A percentile compares a stretch with the other conserved stretches of the same genome.
Evolutionary conservation across 257 asterid genomes (phyloP).

Genomic region (Solanum peruvianum): DNA sequence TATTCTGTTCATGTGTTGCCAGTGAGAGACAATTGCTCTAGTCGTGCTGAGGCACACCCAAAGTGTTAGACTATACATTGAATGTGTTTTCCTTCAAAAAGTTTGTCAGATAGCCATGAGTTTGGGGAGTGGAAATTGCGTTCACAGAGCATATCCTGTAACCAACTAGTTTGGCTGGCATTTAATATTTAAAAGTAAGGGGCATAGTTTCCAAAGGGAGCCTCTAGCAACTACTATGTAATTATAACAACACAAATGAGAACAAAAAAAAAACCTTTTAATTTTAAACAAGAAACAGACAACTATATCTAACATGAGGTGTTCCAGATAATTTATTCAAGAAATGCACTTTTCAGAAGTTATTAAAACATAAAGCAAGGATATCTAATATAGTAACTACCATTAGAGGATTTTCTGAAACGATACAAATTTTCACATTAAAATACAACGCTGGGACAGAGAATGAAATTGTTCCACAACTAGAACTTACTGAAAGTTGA

Average conservation of each 20-base stretch:
- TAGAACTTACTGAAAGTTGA: not conserved
- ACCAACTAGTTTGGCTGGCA: not conserved
- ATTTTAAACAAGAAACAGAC: not conserved
- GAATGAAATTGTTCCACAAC: not conserved
- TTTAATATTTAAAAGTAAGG: not conserved
- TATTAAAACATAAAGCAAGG: not conserved
- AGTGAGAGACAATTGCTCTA: not conserved
- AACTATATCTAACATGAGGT: not conserved
- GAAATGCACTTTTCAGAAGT: not conserved
- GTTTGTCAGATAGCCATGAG: not conserved
- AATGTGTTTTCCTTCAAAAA: not conserved
- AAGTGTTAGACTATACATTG: not conserved
- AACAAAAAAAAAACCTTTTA: not conserved
- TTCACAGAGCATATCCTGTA: not conserved
- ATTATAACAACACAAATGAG: not conserved
- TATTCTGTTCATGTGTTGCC: not conserved
- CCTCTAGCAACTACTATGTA: not conserved
- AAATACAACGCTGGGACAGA: not conserved
- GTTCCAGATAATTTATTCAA: not conserved
- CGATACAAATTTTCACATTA: not conserved
- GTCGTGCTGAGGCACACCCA: not conserved
- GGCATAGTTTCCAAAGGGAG: not conserved
- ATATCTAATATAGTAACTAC: not conserved
- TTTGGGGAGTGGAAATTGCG: not conserved
- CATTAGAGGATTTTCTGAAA: not conserved